Evolutionary conservation across 495 filamentous ascomycete species (phyloP).

Genomic region (Penicillium lividum): DNA sequence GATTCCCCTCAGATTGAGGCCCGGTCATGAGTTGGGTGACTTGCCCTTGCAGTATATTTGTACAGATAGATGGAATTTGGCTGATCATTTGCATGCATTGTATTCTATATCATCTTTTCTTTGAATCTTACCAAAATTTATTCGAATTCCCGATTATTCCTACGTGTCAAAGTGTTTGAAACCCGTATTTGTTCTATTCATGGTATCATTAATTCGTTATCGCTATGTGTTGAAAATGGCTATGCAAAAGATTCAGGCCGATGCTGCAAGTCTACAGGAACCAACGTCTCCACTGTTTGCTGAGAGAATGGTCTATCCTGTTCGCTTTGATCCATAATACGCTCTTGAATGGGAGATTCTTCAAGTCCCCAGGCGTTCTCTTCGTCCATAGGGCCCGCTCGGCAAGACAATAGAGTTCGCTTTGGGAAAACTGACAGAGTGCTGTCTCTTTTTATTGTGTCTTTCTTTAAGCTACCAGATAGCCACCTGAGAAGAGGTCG

Average conservation of each 20-base stretch:
- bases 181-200: background rate
- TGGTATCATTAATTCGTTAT: background rate
- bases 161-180: background rate
- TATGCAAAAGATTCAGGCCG: constrained; percentile 16
- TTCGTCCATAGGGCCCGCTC: constrained; percentile 6
- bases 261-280: constrained; percentile 1
- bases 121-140: constrained; percentile 5
- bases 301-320: background rate
- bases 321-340: background rate
- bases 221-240: background rate
- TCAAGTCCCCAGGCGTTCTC: background rate
- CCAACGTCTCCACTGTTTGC: background rate
- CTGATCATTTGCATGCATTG: constrained; percentile 36
- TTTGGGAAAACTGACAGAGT: background rate
- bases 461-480: constrained; percentile 10
- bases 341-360: background rate
- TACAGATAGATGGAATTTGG: constrained; percentile 43
- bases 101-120: constrained; percentile 35
- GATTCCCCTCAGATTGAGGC: constrained; percentile 27
- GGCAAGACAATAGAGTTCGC: background rate
- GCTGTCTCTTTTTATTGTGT: background rate
- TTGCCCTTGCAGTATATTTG: constrained; percentile 29
- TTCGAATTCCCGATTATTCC: background rate
- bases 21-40: constrained; percentile 23
- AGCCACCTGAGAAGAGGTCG: constrained; percentile 26